phyloP scores from a whole-genome alignment of 2,329 filamentous ascomycete species.

The Fusarium globosum region DNA sequence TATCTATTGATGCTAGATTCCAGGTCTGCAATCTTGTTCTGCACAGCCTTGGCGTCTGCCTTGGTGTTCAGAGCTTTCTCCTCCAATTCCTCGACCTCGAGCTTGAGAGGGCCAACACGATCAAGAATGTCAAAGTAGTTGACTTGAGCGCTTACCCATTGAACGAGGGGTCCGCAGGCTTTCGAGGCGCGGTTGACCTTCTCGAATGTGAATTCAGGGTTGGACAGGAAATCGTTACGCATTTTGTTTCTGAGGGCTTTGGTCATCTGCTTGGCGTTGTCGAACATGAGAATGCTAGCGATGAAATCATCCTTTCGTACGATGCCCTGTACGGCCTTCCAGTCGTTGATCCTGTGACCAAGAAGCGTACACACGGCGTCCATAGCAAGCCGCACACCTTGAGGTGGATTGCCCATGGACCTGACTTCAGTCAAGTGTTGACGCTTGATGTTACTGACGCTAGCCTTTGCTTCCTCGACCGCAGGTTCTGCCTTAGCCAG shows the following conservation, averaged over 20 bases:
- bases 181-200: slow-evolving; percentile 96
- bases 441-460: slow-evolving; percentile 98
- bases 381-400: slow-evolving; percentile 89
- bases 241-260: slow-evolving; percentile 83
- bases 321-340: slow-evolving; percentile 90
- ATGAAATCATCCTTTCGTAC: slow-evolving; percentile 97
- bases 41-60: slow-evolving; percentile 90
- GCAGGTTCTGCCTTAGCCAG: slow-evolving; percentile 92
- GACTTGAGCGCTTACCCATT: slow-evolving; percentile 97
- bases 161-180: slow-evolving; percentile 94
- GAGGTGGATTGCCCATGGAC: slow-evolving; percentile 93
- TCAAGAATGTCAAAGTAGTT: slow-evolving; percentile 98
- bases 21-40: slow-evolving; percentile 84
- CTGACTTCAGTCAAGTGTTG: slow-evolving; percentile 97
- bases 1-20: slow-evolving; percentile 94
- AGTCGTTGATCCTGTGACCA: slow-evolving; percentile 88
- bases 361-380: slow-evolving; percentile 97
- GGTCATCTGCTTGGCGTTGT: slow-evolving; percentile 97
- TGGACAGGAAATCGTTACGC: slow-evolving; percentile 90
- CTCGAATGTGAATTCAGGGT: slow-evolving; percentile 96
- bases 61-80: slow-evolving; percentile 91
- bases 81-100: slow-evolving; percentile 88
- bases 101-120: slow-evolving; percentile 88
- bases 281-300: slow-evolving; percentile 95
- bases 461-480: slow-evolving; percentile 91